These are phyloP conservation scores for Cystobasidium pallidum DNA, from an alignment of 1,284 basidiomycete genomes.

Conservation along the genomic window DNA sequence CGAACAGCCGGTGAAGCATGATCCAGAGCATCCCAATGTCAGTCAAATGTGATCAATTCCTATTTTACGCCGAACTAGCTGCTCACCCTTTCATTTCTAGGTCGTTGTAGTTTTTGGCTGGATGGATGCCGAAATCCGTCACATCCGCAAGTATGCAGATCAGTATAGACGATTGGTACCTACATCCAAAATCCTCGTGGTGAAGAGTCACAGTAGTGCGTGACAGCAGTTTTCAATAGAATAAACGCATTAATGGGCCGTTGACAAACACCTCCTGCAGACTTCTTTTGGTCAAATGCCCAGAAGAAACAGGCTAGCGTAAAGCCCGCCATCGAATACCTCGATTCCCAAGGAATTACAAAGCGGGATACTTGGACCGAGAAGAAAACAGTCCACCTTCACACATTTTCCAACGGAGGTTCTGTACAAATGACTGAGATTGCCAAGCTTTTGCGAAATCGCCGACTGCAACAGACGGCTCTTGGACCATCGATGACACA, in stretches of 20 bases:
- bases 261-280: not conserved
- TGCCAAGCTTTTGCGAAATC: slow-evolving; percentile 10
- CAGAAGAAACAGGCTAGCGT: slow-evolving; percentile 6
- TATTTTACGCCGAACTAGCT: no score
- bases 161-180: slow-evolving; percentile 29
- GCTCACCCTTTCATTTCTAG: not conserved
- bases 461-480: not conserved
- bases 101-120: slow-evolving; percentile 41
- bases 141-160: slow-evolving; percentile 41
- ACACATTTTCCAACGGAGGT: slow-evolving; percentile 41
- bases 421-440: slow-evolving; percentile 22
- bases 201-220: slow-evolving; percentile 38
- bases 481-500: not conserved
- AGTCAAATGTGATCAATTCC: no score
- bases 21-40: slow-evolving; percentile 23
- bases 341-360: slow-evolving; percentile 5
- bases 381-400: slow-evolving; percentile 12
- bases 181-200: slow-evolving; percentile 20
- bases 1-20: not conserved
- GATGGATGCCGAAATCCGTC: slow-evolving; percentile 40
- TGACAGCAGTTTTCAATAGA: not conserved
- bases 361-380: not conserved
- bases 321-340: slow-evolving; percentile 12
- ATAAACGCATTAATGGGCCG: no score
- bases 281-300: slow-evolving; percentile 38